Base-by-base conservation (phyloP, 331 rosid species). In the Arachis monticola region DNA sequence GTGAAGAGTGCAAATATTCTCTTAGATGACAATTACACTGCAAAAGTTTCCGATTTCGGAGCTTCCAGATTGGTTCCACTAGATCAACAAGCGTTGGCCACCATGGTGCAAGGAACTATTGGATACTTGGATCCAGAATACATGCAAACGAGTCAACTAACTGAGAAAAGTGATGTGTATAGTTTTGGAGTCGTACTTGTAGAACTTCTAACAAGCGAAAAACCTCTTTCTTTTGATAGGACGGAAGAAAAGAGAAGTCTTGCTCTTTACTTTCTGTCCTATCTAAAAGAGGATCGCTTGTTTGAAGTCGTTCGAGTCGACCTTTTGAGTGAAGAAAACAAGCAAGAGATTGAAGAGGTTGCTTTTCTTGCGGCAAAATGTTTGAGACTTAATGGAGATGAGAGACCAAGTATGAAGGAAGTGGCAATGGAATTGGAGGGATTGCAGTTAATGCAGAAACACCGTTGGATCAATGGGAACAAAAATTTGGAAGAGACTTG, bases 91-190 rank as follows among this genome's bases (percentile, higher is more conserved):
- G 61, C 62, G 10, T 8, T 73, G 60, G 69, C 69, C 40, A 60
- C 69, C 2, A 13, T 60, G 61, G 69, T 73, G 12, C 78, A 73
- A 73, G 77, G 77, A n/a, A 73, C 77, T n/a, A 3, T 73, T n/a
- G 77, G 77, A 41, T 73, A 73, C 41, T 17, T 73, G 12, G 78
- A 73, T 1, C 78, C 78, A 38, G 78, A 63, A 42, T 62, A 35
- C 46, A 35, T 74, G 53, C 70, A 74, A 62, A 62, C 70, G 50
- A 38, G 53, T 17, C 78, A 61, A 14, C 38, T 74, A 5, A 62
- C 78, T 8, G 55, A 51, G 11, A 74, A 73, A 51, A 74, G 70
- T 50, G 78, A 74, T 38, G 78, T 74, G 0, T 74, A 74, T 14
- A 27, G 71, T 6, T 66, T 66, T 27, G 71, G 71, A 1, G 58